Base-by-base conservation (phyloP, 805 yeast species). In the Isabelozyma heimii region DNA sequence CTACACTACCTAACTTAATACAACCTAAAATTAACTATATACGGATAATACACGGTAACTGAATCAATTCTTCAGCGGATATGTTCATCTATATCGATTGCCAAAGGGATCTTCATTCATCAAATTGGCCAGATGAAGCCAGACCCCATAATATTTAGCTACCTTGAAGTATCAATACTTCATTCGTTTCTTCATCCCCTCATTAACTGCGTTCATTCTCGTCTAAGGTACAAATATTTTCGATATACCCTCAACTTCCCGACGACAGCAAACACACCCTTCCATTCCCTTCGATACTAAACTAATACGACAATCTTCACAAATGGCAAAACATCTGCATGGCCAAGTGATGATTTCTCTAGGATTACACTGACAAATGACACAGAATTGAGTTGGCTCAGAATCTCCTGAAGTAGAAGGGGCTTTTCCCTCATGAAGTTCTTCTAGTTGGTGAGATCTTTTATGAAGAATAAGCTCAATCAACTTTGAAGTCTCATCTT, bases 291-390 rank as follows among this genome's bases (percentile, higher is more conserved):
- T 78, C 33, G 84, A 69, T 7, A 89, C 89, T 46, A 91, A 73
- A 14, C 87, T 80, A 9, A 84, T 71, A 14, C 97, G 76, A 61
- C 97, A 91, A 24, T 80, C 77, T 54, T 91, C 97, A 65, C 97
- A 91, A 5, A 91, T 73, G 0, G 96, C 91, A 48, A 91, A 81
- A 65, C 97, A 91, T 57, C 83, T 81, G 62, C 97, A 91, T 0
- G 97, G 97, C 97, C 97, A 91, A 2, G 92, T 72, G 8, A 91
- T 83, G 40, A 91, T 80, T 49, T 85, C 87, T 54, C 97, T 75
- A 5, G 83, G 79, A 49, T 85, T 82, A 5, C 77, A 75, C 56
- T 87, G 92, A 63, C 97, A 91, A 2, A 91, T 85, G 6, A 89
- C 96, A 67, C 97, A 91, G 5, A 73, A 71, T 43, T 24, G 44